Percentiles rank a stretch among this genome's conserved stretches.
phyloP scores from a whole-genome alignment of 2,329 filamentous ascomycete species.

The Epichloe gansuensis region DNA sequence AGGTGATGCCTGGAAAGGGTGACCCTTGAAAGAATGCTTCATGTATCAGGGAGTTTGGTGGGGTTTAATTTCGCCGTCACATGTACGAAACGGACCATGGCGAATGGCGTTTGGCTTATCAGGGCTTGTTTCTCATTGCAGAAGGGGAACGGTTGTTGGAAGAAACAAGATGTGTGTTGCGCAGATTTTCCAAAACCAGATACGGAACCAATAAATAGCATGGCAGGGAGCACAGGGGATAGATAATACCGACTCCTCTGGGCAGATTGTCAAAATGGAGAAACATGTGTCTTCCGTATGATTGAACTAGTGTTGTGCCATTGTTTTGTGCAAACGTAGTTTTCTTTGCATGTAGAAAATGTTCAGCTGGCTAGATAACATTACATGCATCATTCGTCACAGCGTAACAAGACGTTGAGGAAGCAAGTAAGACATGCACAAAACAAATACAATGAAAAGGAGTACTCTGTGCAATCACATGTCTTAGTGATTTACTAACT shows the following conservation, averaged over 20 bases:
- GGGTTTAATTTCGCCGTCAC: neutral
- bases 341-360: too few relatives aligned
- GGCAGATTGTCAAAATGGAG: conserved; percentile 6
- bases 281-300: too few relatives aligned
- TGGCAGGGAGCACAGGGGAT: neutral
- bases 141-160: too few relatives aligned
- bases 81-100: neutral
- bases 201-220: neutral
- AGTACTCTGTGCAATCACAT: too few relatives aligned
- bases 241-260: neutral
- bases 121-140: neutral
- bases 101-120: neutral
- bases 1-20: conserved; percentile 55
- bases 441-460: too few relatives aligned
- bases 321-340: too few relatives aligned
- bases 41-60: neutral
- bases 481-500: too few relatives aligned
- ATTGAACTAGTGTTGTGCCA: too few relatives aligned
- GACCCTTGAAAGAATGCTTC: conserved; percentile 18
- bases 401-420: too few relatives aligned
- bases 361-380: too few relatives aligned
- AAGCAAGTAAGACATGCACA: too few relatives aligned
- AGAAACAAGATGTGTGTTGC: neutral
- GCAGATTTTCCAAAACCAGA: neutral
- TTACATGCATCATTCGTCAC: too few relatives aligned